These are phyloP conservation scores for Dryas drummondii DNA, from an alignment of 306 rosid species.

Conservation along the genomic window DNA sequence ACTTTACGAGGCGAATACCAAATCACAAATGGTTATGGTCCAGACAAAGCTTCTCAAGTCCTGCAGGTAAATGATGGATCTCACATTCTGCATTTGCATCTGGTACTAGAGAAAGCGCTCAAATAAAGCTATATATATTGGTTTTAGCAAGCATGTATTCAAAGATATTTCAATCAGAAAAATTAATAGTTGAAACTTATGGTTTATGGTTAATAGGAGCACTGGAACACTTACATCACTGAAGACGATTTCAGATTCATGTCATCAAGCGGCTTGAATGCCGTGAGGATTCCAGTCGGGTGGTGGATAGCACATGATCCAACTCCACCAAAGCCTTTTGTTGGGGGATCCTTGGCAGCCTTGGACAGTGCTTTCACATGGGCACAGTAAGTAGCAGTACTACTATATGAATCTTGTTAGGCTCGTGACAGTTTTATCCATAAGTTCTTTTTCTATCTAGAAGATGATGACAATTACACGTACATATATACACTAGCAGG, in stretches of 20 bases:
- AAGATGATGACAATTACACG: too few relatives aligned
- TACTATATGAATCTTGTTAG: too few relatives aligned
- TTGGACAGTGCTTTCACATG: slow-evolving; percentile 71
- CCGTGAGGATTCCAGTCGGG: slow-evolving; percentile 69
- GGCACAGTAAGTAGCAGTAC: slow-evolving; percentile 51
- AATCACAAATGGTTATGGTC: slow-evolving; percentile 71
- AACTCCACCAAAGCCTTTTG: slow-evolving; percentile 65
- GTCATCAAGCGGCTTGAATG: slow-evolving; percentile 54
- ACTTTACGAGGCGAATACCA: slow-evolving; percentile 60
- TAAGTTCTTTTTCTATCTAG: too few relatives aligned
- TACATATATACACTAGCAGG: background rate
- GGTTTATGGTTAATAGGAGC: slow-evolving; percentile 38
- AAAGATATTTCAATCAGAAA: too few relatives aligned
- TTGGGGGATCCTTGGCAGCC: slow-evolving; percentile 56
- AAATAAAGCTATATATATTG: too few relatives aligned
- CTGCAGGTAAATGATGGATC: slow-evolving; percentile 37
- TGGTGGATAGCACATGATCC: slow-evolving; percentile 81
- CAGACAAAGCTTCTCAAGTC: slow-evolving; percentile 34
- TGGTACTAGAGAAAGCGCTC: background rate
- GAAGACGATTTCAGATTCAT: slow-evolving; percentile 70
- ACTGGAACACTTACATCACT: slow-evolving; percentile 54
- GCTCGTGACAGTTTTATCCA: too few relatives aligned
- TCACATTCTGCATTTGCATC: background rate
- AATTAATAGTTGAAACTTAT: too few relatives aligned
- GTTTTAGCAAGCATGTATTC: too few relatives aligned